Base-by-base conservation (phyloP, 257 asterid species). In the Petunia axillaris region DNA sequence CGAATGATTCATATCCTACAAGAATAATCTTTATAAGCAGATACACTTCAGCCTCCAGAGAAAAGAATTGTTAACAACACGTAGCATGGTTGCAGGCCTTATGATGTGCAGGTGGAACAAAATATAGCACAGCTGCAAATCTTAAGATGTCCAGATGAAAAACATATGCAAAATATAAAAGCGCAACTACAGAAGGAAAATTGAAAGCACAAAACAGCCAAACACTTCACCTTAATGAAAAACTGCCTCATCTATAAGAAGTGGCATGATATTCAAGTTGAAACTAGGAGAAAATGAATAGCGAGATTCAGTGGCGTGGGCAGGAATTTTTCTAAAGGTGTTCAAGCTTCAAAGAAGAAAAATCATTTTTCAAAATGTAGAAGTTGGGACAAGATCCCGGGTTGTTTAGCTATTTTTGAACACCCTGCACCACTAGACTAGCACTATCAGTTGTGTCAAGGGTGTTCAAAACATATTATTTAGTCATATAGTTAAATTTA, bases 171-270 rank as follows among this genome's bases (percentile, higher is more conserved):
- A 63, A 63, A 64, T 8, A 64, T 4, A 10, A 36, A 1, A 37
- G 8, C 40, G 7, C 70, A 37, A 4, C 5, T 14, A 37, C 4
- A 64, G 46, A 64, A 64, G 70, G 70, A 36, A 63, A 37, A 37
- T 10, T 36, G 70, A 63, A 63, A 14, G n/a, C 70, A n/a, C 44
- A 37, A 14, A 64, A 9, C 5, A 16, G 9, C 11, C 8, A 11
- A 36, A 16, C 16, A 37, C 16, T 37, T 37, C 37, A 10, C 70
- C 46, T 37, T 64, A 63, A 37, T 10, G 70, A 64, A 9, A 36
- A 63, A 63, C 68, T 63, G 43, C n/a, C 70, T 64, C 46, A 64
- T 4, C 5, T 64, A 64, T 64, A 64, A 64, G 70, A 37, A 37
- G 8, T 37, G 70, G 44, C 3, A 5, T 63, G 67, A 36, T 35